Percentiles rank a stretch among this genome's conserved stretches.
Evolutionary conservation across 345 rosid genomes (phyloP).

Genomic region (Gynandropsis gynandra): DNA sequence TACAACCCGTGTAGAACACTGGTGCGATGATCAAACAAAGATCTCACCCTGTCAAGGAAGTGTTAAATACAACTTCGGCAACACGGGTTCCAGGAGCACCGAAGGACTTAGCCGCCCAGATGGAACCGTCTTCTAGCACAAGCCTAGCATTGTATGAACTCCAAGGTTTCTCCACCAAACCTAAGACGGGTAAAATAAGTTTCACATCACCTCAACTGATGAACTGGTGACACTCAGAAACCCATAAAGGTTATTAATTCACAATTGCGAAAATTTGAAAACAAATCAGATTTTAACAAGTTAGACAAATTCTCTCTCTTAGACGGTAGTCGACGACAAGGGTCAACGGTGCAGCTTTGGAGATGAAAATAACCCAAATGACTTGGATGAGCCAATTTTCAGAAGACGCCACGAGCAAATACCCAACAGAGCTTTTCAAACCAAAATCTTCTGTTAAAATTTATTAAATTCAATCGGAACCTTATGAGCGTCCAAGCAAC

Average conservation of each 20-base stretch:
- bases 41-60: constrained; percentile 82
- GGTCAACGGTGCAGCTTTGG: too few species aligned
- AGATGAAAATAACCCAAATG: too few species aligned
- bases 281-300: background rate
- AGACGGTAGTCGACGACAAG: too few species aligned
- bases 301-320: background rate
- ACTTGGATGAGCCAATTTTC: background rate
- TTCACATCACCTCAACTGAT: background rate
- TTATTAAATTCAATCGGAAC: background rate
- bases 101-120: constrained; percentile 93
- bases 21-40: background rate
- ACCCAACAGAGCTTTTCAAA: background rate
- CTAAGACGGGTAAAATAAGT: constrained; percentile 16
- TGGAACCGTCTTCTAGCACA: constrained; percentile 86
- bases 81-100: constrained; percentile 93
- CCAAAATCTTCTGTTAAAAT: background rate
- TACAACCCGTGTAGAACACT: background rate
- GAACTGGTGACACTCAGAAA: background rate
- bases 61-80: constrained; percentile 93
- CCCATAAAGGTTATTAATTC: background rate
- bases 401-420: too few species aligned
- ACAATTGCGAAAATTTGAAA: background rate
- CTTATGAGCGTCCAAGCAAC: background rate
- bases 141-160: constrained; percentile 73
- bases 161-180: constrained; percentile 75